Conservation (phyloP, 2,329 filamentous ascomycete species). For the Monilinia vaccinii-corymbosi region DNA sequence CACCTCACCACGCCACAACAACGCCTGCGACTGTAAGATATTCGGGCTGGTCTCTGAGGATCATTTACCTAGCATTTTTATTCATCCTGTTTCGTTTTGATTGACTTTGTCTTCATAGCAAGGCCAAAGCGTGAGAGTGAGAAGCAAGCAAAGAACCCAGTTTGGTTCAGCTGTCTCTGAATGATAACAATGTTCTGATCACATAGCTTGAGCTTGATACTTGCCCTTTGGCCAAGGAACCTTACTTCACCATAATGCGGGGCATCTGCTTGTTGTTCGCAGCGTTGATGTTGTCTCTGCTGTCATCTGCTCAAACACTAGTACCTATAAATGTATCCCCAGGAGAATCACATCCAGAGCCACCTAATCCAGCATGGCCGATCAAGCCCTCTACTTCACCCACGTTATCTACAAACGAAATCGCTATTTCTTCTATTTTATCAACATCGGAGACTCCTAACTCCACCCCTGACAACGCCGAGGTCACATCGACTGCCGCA, state of each 20-base stretch:
- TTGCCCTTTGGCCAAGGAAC: conserved; percentile 1
- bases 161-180: conserved; percentile 4
- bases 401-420: conserved; percentile 13
- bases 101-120: conserved; percentile 28
- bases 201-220: conserved; percentile 4
- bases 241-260: conserved; percentile 12
- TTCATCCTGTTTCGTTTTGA: conserved; percentile 30
- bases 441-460: conserved; percentile 3
- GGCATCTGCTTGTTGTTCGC: conserved; percentile 11
- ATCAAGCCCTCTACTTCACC: background rate
- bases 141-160: conserved; percentile 3
- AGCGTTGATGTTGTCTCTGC: conserved; percentile 6
- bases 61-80: conserved; percentile 24
- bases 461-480: background rate
- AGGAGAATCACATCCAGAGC: background rate
- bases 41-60: conserved; percentile 5
- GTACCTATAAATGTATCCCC: conserved; percentile 2
- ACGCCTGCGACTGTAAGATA: background rate
- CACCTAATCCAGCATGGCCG: background rate
- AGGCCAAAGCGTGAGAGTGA: background rate
- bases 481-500: conserved; percentile 4
- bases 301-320: conserved; percentile 8
- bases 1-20: conserved; percentile 2
- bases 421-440: conserved; percentile 16
- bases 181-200: conserved; percentile 8